Conservation (phyloP, 1,284 basidiomycete species). For the Ustilago curta region DNA sequence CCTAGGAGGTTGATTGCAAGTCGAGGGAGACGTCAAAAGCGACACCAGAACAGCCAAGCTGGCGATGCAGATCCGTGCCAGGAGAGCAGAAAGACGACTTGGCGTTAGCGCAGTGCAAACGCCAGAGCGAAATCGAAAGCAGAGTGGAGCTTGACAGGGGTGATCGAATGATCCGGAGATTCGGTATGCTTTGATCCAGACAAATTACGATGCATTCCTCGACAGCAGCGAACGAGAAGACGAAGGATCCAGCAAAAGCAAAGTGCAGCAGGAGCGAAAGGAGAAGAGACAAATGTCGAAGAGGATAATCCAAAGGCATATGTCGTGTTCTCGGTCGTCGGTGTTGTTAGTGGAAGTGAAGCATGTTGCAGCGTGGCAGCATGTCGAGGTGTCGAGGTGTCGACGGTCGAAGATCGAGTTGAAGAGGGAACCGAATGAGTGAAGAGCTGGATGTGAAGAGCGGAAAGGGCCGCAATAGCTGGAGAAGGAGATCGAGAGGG, state of each 20-base stretch:
- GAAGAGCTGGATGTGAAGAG: background rate
- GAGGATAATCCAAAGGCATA: background rate
- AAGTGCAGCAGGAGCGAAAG: too few relatives aligned
- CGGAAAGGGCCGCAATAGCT: background rate
- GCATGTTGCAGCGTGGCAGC: slow-evolving; percentile 1
- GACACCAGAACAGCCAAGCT: background rate
- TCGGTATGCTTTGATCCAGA: too few relatives aligned
- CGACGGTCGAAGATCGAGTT: background rate
- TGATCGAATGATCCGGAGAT: background rate
- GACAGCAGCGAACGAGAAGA: background rate
- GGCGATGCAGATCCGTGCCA: background rate
- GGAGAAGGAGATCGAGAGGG: background rate
- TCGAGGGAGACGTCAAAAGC: background rate
- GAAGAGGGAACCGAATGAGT: too few relatives aligned
- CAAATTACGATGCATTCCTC: background rate
- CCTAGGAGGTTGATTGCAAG: background rate
- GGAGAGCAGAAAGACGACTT: background rate
- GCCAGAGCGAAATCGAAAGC: background rate
- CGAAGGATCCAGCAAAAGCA: background rate
- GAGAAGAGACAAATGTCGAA: slow-evolving; percentile 2
- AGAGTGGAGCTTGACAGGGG: background rate
- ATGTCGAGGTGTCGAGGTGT: slow-evolving; percentile 3
- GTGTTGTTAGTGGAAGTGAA: slow-evolving; percentile 3
- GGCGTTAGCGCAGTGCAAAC: background rate
- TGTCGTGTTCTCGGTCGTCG: background rate